Conservation (phyloP, 2,329 filamentous ascomycete genomes). For the Colletotrichum sp. region DNA sequence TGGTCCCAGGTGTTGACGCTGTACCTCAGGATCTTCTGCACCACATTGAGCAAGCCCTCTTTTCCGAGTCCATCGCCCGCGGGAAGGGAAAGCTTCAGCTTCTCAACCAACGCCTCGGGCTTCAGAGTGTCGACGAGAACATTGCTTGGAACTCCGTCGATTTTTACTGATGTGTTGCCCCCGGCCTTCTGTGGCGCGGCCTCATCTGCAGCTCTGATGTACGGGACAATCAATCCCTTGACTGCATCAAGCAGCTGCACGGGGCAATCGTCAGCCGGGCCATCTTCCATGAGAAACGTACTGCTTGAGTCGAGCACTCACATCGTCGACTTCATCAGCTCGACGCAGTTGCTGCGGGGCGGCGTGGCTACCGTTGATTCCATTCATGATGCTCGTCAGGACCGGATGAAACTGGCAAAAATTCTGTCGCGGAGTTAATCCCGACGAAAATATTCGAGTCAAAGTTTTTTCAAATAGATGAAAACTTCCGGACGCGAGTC, state of each 20-base stretch:
- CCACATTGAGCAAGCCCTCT: slow-evolving; percentile 74
- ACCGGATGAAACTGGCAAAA: neutral
- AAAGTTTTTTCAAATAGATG: neutral
- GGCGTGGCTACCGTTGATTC: slow-evolving; percentile 10
- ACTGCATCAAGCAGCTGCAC: slow-evolving; percentile 71
- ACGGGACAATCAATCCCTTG: slow-evolving; percentile 71
- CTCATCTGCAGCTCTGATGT: slow-evolving; percentile 73
- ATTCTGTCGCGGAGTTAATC: neutral
- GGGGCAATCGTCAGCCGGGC: neutral
- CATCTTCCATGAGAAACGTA: neutral
- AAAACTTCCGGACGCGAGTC: neutral
- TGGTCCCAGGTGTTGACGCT: slow-evolving; percentile 99
- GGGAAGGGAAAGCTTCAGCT: slow-evolving; percentile 65
- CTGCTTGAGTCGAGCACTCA: slow-evolving; percentile 31
- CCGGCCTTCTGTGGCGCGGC: slow-evolving; percentile 57
- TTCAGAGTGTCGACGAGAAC: slow-evolving; percentile 68
- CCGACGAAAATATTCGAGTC: neutral
- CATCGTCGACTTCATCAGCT: slow-evolving; percentile 52
- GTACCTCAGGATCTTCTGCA: slow-evolving; percentile 77
- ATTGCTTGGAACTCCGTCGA: slow-evolving; percentile 49
- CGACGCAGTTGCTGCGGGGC: slow-evolving; percentile 32
- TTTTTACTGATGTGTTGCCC: slow-evolving; percentile 51
- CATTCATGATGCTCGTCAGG: slow-evolving; percentile 9
- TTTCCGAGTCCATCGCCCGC: slow-evolving; percentile 63
- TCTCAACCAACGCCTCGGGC: slow-evolving; percentile 61